Conservation (phyloP, 179 eudicot species). For the Heliamphora pulchella region DNA sequence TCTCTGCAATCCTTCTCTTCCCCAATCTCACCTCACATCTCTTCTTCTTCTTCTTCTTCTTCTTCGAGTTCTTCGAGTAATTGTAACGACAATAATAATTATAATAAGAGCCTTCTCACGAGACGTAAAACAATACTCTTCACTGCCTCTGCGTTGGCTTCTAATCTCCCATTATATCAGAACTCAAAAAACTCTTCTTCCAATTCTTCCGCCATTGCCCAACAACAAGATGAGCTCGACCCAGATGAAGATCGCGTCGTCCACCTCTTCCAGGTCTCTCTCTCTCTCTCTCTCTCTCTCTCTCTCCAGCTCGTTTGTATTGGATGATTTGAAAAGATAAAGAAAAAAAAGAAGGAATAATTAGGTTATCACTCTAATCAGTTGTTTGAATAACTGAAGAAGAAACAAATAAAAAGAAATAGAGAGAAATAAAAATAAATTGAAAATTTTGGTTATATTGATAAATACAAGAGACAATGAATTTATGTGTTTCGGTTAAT, state of each 20-base stretch:
- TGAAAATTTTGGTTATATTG: no score
- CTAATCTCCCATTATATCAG: conserved; percentile 21
- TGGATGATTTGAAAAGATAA: not conserved
- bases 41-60: conserved; percentile 15
- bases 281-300: not conserved
- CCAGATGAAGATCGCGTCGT: conserved; percentile 55
- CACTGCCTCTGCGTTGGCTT: conserved; percentile 33
- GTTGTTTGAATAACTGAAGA: no score
- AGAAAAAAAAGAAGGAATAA: no score
- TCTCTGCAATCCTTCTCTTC: conserved; percentile 18
- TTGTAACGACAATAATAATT: not conserved
- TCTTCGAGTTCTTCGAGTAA: conserved; percentile 21
- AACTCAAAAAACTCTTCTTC: conserved; percentile 18
- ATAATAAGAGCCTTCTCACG: conserved; percentile 12
- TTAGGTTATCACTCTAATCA: no score
- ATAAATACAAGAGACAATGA: no score
- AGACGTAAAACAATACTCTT: conserved; percentile 38
- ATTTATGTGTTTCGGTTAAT: no score
- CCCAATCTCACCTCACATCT: not conserved
- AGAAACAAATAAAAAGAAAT: no score
- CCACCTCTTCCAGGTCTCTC: conserved; percentile 56
- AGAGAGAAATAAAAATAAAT: no score
- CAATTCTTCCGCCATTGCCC: conserved; percentile 32
- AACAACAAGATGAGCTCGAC: conserved; percentile 37
- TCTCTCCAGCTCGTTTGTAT: not conserved